These are phyloP conservation scores for Asterophora lycoperdoides DNA, from an alignment of 768 basidiomycete species.

Conservation along the genomic window DNA sequence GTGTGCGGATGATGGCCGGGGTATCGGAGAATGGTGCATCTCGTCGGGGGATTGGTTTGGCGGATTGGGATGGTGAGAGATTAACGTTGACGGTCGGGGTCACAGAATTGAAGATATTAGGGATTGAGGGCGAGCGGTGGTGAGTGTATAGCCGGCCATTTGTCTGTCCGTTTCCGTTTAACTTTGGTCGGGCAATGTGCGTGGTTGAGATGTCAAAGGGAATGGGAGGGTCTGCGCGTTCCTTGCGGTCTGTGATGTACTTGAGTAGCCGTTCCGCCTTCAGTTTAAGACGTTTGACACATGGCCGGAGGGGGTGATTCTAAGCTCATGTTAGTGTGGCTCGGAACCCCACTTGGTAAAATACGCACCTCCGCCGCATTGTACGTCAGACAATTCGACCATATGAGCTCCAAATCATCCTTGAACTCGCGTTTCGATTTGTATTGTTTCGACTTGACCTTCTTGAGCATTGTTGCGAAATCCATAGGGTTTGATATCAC, in stretches of 20 bases:
- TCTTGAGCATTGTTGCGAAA: conserved; percentile 86
- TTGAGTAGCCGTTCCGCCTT: conserved; percentile 85
- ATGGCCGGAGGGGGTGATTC: conserved; percentile 85
- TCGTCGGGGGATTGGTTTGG: conserved; percentile 25
- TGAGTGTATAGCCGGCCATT: conserved; percentile 39
- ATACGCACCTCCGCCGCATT: conserved; percentile 84
- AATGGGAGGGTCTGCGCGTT: conserved; percentile 68
- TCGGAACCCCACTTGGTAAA: background rate
- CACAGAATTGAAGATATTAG: conserved; percentile 25
- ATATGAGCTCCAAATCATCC: conserved; percentile 92
- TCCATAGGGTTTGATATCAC: conserved; percentile 97
- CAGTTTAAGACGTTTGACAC: conserved; percentile 72
- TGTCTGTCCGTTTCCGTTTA: conserved; percentile 38
- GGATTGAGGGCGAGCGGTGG: conserved; percentile 36
- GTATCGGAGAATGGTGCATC: conserved; percentile 60
- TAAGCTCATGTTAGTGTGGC: conserved; percentile 26
- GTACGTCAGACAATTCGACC: conserved; percentile 92
- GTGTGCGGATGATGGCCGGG: conserved; percentile 65
- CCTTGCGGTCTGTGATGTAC: conserved; percentile 86
- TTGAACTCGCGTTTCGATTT: conserved; percentile 93
- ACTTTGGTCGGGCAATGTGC: conserved; percentile 29
- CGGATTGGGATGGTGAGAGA: conserved; percentile 22
- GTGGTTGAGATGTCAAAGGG: conserved; percentile 41
- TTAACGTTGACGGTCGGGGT: conserved; percentile 27
- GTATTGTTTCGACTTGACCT: conserved; percentile 88